phyloP scores from a whole-genome alignment of 2,329 filamentous ascomycete genomes.

The Mollisiaceae sp. region DNA sequence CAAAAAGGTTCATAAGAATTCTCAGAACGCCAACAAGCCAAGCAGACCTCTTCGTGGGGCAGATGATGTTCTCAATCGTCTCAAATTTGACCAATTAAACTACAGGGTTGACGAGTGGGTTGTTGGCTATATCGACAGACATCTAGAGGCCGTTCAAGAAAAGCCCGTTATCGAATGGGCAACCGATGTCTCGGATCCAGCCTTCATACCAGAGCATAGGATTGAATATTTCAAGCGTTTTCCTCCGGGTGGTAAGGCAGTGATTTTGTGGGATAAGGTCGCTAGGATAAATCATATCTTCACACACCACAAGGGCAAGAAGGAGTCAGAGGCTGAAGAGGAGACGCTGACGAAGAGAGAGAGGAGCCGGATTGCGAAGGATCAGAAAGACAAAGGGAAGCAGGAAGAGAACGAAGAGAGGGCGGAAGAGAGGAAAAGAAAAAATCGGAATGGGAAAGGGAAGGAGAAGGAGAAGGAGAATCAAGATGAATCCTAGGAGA shows the following conservation, averaged over 20 bases:
- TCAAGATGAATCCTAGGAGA: background rate
- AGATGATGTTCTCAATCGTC: conserved; percentile 31
- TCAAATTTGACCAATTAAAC: conserved; percentile 25
- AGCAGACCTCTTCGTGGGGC: conserved; percentile 25
- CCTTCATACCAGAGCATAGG: conserved; percentile 69
- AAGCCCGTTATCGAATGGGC: conserved; percentile 29
- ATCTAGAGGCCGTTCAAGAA: conserved; percentile 22
- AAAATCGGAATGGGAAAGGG: background rate
- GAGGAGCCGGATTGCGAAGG: background rate
- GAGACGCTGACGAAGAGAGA: background rate
- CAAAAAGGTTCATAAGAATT: background rate
- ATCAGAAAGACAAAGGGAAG: background rate
- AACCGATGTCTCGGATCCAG: conserved; percentile 54
- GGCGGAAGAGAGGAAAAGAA: background rate
- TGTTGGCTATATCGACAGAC: conserved; percentile 35
- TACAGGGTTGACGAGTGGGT: conserved; percentile 35
- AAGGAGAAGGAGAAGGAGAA: background rate
- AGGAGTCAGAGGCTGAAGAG: background rate
- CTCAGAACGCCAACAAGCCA: background rate
- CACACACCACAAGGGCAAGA: background rate
- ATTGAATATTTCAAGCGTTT: conserved; percentile 65
- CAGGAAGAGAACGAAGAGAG: background rate
- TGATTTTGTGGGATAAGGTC: conserved; percentile 60
- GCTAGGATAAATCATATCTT: conserved; percentile 29
- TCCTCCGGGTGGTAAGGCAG: conserved; percentile 54